These are phyloP conservation scores for Penstemon davidsonii DNA, from an alignment of 257 asterid genomes.

Conservation along the genomic window DNA sequence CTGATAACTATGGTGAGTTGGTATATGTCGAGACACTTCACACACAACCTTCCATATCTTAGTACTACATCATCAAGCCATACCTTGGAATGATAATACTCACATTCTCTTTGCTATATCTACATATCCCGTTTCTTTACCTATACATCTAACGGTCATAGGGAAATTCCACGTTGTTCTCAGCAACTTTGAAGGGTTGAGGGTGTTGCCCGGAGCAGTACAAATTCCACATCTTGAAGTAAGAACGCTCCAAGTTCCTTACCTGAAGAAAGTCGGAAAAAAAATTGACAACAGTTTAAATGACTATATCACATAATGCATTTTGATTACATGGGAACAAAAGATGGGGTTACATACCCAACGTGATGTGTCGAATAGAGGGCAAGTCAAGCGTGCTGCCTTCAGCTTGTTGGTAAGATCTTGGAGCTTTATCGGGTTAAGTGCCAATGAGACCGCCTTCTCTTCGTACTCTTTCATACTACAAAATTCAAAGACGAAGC, in stretches of 20 bases:
- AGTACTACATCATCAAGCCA: background rate
- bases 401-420: constrained; percentile 79
- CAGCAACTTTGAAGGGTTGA: constrained; percentile 83
- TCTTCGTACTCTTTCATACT: constrained; percentile 98
- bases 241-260: constrained; percentile 81
- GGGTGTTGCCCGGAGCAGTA: constrained; percentile 83
- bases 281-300: background rate
- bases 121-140: constrained; percentile 41
- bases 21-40: too few species aligned
- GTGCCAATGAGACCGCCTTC: constrained; percentile 80
- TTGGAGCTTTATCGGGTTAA: constrained; percentile 72
- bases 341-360: constrained; percentile 59
- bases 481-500: constrained; percentile 17
- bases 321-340: background rate
- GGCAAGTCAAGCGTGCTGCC: constrained; percentile 79
- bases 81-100: constrained; percentile 18
- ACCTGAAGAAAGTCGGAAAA: constrained; percentile 51
- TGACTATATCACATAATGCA: background rate
- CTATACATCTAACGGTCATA: constrained; percentile 47
- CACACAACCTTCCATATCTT: too few species aligned
- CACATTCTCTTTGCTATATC: constrained; percentile 39
- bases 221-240: constrained; percentile 95
- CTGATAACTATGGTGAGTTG: too few species aligned
- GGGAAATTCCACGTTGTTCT: constrained; percentile 68
- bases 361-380: constrained; percentile 85